Evolutionary conservation across 306 rosid species (phyloP), one percentile per base, ranked within the genome.

Genomic region (Gastrolobium bilobum): DNA sequence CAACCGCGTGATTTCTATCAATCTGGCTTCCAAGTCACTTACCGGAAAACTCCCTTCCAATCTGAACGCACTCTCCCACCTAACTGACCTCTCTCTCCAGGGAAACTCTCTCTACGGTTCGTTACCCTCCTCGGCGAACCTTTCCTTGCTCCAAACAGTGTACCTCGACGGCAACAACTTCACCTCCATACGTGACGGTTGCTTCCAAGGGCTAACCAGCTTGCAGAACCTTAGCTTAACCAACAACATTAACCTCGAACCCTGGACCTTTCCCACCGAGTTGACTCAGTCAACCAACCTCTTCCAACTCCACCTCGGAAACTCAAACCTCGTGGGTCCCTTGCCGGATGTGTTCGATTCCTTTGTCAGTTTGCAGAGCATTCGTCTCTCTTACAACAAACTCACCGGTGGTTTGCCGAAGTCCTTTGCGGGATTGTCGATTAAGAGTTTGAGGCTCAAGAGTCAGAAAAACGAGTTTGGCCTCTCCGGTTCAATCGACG

Each of bases 331-430:
- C 1, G 2, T 71, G 2, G 96, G 93, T 7, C 15, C 80, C 2
- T 10, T 91, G 35, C 96, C 96, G 1, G 82, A 89, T 80, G 30
- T 91, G 30, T 91, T 91, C 7, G 85, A 7, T 26, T 74, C 86
- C 0, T 85, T 91, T 6, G 33, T 79, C 2, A 87, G 82, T 56
- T 64, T 91, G 79, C 79, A 67, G 39, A 51, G 56, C 20, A 29
- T 91, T 48, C 84, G 87, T 47, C 91, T 91, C 40, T 89, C 93
- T 20, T 20, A 20, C 26, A 20, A 20, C 26, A 20, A 20, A 20
- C 26, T 20, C 26, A 20, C 26, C 26, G 26, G 26, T 20, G 26
- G 26, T 20, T 20, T 20, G 26, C 26, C 26, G 1, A 20, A 20
- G 26, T 20, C 15, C 87, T 84, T 83, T 89, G 89, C 62, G 84